These are phyloP conservation scores for Hyphopichia fennica DNA, from an alignment of 1,139 yeast species.

Conservation along the genomic window DNA sequence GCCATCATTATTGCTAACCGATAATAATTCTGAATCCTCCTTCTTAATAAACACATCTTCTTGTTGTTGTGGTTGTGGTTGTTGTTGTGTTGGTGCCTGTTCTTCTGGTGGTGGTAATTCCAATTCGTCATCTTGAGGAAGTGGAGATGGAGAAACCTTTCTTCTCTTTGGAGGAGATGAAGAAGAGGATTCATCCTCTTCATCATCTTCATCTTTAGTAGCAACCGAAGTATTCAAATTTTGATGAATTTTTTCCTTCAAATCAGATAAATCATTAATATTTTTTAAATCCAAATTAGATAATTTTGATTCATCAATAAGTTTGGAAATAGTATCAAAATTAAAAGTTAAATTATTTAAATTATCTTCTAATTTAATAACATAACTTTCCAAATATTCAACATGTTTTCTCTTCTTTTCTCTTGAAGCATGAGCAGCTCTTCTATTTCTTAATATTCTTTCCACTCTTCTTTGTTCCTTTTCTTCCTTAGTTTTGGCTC, in stretches of 20 bases:
- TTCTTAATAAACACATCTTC: not conserved
- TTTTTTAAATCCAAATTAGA: slow-evolving; percentile 10
- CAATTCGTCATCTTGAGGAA: not conserved
- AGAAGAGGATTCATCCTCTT: slow-evolving; percentile 4
- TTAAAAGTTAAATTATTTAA: slow-evolving; percentile 23
- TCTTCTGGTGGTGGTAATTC: not conserved
- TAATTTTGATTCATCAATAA: slow-evolving; percentile 14
- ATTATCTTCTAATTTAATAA: slow-evolving; percentile 48
- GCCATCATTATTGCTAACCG: slow-evolving; percentile 11
- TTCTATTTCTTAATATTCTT: slow-evolving; percentile 86
- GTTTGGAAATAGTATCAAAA: slow-evolving; percentile 16
- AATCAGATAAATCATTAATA: slow-evolving; percentile 27
- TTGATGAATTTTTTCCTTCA: slow-evolving; percentile 33
- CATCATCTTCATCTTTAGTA: slow-evolving; percentile 13
- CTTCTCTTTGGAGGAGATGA: slow-evolving; percentile 9
- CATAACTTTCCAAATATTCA: slow-evolving; percentile 75
- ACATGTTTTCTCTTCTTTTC: slow-evolving; percentile 95
- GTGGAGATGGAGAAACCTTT: slow-evolving; percentile 6
- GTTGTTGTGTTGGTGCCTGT: not conserved
- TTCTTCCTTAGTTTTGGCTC: slow-evolving; percentile 96
- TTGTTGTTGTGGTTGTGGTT: not conserved
- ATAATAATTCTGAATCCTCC: slow-evolving; percentile 13
- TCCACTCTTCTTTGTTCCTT: slow-evolving; percentile 95
- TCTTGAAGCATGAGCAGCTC: slow-evolving; percentile 96
- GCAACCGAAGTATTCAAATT: slow-evolving; percentile 23